Conservation (phyloP, 352 stramenopile species). For the Pythium volutum region DNA sequence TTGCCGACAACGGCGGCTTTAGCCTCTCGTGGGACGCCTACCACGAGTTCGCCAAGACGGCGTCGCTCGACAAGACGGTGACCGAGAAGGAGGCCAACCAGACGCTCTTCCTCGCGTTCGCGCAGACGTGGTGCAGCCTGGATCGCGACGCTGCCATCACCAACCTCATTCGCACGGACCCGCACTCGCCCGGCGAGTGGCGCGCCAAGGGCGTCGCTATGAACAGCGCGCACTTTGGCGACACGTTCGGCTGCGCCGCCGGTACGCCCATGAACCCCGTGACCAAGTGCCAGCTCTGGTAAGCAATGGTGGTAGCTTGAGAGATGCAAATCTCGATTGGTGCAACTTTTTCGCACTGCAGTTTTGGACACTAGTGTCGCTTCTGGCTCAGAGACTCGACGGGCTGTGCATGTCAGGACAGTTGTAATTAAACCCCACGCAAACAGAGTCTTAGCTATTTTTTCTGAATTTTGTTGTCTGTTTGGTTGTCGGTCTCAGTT, state of each 20-base stretch:
- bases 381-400: too few species aligned
- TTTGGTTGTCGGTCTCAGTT: too few species aligned
- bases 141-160: conserved; percentile 36
- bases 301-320: neutral
- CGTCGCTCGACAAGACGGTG: conserved; percentile 2
- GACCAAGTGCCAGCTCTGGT: conserved; percentile 30
- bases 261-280: conserved; percentile 24
- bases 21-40: conserved; percentile 63
- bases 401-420: too few species aligned
- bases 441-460: too few species aligned
- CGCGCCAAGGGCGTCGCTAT: conserved; percentile 29
- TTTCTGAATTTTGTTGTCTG: too few species aligned
- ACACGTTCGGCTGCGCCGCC: conserved; percentile 17
- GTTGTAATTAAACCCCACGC: too few species aligned
- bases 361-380: neutral
- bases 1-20: conserved; percentile 75
- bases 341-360: neutral
- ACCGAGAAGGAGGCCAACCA: conserved; percentile 32
- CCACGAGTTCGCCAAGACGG: conserved; percentile 33
- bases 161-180: conserved; percentile 40
- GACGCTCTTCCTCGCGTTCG: conserved; percentile 70
- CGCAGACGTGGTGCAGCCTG: conserved; percentile 67
- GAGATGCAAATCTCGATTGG: neutral
- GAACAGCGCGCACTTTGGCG: conserved; percentile 27
- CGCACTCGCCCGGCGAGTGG: conserved; percentile 44